These are phyloP conservation scores for Metarhizium brunneum DNA, from an alignment of 2,329 filamentous ascomycete genomes.

Conservation along the genomic window DNA sequence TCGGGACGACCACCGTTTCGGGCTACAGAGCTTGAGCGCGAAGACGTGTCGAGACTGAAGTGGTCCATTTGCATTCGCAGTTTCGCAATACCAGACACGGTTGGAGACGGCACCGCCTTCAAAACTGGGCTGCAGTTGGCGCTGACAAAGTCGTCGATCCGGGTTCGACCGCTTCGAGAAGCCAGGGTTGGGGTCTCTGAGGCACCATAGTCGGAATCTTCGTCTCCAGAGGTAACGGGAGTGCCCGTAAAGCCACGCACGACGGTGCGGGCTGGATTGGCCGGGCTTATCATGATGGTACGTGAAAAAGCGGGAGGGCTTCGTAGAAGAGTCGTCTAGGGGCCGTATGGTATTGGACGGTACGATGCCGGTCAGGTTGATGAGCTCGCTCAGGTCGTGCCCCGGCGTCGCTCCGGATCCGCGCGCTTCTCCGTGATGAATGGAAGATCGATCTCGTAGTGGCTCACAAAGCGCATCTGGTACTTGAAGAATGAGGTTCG, in stretches of 20 bases:
- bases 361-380: neutral
- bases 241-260: constrained; percentile 49
- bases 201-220: constrained; percentile 43
- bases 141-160: constrained; percentile 49
- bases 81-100: constrained; percentile 67
- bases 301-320: neutral
- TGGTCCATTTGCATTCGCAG: constrained; percentile 75
- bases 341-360: neutral
- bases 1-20: constrained; percentile 36
- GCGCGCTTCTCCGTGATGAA: constrained; percentile 42
- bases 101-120: constrained; percentile 42
- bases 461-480: constrained; percentile 48
- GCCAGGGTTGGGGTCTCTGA: constrained; percentile 28
- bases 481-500: constrained; percentile 39
- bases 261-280: constrained; percentile 40
- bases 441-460: constrained; percentile 38
- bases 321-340: neutral
- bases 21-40: constrained; percentile 47
- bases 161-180: constrained; percentile 29
- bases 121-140: constrained; percentile 54
- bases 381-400: constrained; percentile 31
- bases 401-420: constrained; percentile 51
- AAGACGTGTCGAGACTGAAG: constrained; percentile 53
- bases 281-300: constrained; percentile 35
- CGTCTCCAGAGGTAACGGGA: constrained; percentile 45